A percentile compares a stretch with the other conserved stretches of the same genome.
phyloP scores from a whole-genome alignment of 306 rosid species.

The Malus domestica region ASM211411v1 NC_041795.1:5939001-5939500 shows the following conservation, averaged over 20 bases:
- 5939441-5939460: neutral
- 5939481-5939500: neutral
- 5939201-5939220: too few species aligned
- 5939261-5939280: neutral
- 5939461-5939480: neutral
- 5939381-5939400: neutral
- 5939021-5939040: too few species aligned
- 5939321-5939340: slow-evolving; percentile 1
- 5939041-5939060: too few species aligned
- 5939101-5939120: too few species aligned
- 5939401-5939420: slow-evolving; percentile 6
- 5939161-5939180: too few species aligned
- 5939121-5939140: too few species aligned
- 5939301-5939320: neutral
- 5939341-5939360: neutral
- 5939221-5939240: too few species aligned
- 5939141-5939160: too few species aligned
- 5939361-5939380: neutral
- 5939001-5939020: too few species aligned
- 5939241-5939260: neutral
- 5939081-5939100: too few species aligned
- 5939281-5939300: neutral
- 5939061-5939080: too few species aligned
- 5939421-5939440: neutral
- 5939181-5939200: too few species aligned